Evolutionary conservation across 2,329 filamentous ascomycete species (phyloP).

Genomic region (Arthrobotrys sinensis): DNA sequence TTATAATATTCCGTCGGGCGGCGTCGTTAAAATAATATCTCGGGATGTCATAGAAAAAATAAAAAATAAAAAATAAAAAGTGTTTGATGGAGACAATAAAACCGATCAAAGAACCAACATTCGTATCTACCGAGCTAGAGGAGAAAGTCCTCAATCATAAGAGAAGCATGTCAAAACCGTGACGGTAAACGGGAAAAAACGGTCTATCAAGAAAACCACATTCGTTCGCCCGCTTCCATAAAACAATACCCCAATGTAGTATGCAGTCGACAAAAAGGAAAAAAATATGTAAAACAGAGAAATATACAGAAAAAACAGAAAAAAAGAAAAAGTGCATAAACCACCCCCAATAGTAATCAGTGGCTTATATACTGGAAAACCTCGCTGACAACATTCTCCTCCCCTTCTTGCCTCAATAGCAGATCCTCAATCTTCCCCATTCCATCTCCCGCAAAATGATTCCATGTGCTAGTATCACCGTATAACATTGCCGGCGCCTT

Average conservation of each 20-base stretch:
- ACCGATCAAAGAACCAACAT: no score
- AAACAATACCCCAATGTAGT: neutral
- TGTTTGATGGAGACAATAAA: no score
- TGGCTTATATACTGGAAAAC: slow-evolving; percentile 99
- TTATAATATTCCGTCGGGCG: slow-evolving; percentile 24
- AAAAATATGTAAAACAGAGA: neutral
- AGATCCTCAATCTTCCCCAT: slow-evolving; percentile 90
- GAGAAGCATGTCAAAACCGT: no score
- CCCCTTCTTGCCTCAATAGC: slow-evolving; percentile 86
- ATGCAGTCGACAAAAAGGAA: neutral
- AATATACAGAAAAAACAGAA: slow-evolving; percentile 23
- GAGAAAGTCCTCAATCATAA: no score
- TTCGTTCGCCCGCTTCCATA: slow-evolving; percentile 16
- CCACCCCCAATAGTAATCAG: slow-evolving; percentile 66
- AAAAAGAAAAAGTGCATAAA: slow-evolving; percentile 9
- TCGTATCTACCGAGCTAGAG: no score
- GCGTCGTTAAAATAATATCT: neutral
- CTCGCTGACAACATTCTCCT: slow-evolving; percentile 80
- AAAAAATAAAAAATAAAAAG: no score
- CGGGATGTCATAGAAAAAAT: no score
- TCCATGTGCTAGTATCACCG: slow-evolving; percentile 99
- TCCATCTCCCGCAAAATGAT: slow-evolving; percentile 89
- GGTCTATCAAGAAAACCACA: neutral
- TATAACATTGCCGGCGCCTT: slow-evolving; percentile 97
- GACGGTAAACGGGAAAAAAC: neutral